phyloP scores from a whole-genome alignment of 1,284 basidiomycete genomes.

The Papiliotrema fonsecae region DNA sequence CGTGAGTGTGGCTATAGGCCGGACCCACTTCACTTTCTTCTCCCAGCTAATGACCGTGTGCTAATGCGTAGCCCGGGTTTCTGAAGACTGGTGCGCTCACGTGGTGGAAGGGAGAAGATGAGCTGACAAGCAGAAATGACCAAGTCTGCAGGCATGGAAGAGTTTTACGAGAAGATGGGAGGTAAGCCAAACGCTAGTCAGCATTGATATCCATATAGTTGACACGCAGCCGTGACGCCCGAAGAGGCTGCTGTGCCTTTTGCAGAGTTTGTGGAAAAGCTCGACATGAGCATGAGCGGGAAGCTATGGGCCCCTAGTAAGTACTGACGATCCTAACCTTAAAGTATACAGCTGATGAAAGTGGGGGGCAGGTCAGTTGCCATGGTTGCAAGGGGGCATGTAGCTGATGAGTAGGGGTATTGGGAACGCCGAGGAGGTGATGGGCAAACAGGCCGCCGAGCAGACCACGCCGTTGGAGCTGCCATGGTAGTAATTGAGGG shows the following conservation, averaged over 20 bases:
- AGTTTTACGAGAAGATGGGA: slow-evolving; percentile 52
- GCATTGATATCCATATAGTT: not conserved
- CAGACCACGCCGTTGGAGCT: slow-evolving; percentile 50
- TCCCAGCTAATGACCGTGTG: not conserved
- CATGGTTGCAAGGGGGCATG: not conserved
- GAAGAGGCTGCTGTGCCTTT: slow-evolving; percentile 49
- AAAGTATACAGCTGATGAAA: slow-evolving; percentile 3
- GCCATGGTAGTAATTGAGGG: slow-evolving; percentile 43
- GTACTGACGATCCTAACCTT: slow-evolving; percentile 14
- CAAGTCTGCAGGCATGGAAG: slow-evolving; percentile 50
- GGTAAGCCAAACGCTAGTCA: slow-evolving; percentile 39
- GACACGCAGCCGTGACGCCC: slow-evolving; percentile 49
- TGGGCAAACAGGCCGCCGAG: slow-evolving; percentile 44
- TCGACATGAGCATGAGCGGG: slow-evolving; percentile 47
- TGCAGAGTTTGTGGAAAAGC: slow-evolving; percentile 47
- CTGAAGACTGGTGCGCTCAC: slow-evolving; percentile 30
- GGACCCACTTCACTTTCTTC: too few relatives aligned
- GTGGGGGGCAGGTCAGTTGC: slow-evolving; percentile 18
- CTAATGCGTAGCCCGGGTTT: slow-evolving; percentile 34
- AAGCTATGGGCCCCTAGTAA: slow-evolving; percentile 53
- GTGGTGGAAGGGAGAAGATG: too few relatives aligned
- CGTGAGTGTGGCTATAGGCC: slow-evolving; percentile 42
- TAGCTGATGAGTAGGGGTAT: slow-evolving; percentile 42
- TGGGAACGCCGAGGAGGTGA: slow-evolving; percentile 51
- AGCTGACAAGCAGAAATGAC: slow-evolving; percentile 50